These are phyloP conservation scores for Yamadazyma mexicana DNA, from an alignment of 1,139 yeast species.

Conservation along the genomic window DNA sequence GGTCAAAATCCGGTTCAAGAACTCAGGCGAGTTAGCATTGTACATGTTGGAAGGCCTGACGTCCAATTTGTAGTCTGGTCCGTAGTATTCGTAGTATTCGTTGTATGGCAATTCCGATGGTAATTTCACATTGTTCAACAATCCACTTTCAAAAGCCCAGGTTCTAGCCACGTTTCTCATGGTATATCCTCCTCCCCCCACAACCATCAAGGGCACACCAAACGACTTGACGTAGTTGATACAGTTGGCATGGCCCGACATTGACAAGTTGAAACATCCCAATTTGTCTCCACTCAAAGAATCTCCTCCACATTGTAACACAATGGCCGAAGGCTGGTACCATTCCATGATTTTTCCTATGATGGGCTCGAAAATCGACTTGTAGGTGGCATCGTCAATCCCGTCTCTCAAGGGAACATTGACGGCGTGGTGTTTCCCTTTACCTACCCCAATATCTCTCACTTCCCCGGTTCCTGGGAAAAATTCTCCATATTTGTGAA, in stretches of 20 bases:
- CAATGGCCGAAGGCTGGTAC: conserved; percentile 91
- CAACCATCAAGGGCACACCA: conserved; percentile 83
- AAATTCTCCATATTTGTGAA: conserved; percentile 94
- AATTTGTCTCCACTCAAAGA: conserved; percentile 89
- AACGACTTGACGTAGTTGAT: conserved; percentile 82
- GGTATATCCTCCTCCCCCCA: conserved; percentile 98
- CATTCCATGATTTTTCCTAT: conserved; percentile 84
- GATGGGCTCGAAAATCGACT: conserved; percentile 84
- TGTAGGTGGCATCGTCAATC: conserved; percentile 89
- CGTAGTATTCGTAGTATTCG: conserved; percentile 95
- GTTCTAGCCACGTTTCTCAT: conserved; percentile 96
- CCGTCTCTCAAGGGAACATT: conserved; percentile 97
- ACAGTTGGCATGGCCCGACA: conserved; percentile 94
- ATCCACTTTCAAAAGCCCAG: conserved; percentile 94
- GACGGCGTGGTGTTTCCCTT: conserved; percentile 81
- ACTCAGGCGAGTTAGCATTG: conserved; percentile 93
- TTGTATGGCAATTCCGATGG: conserved; percentile 90
- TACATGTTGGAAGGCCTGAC: conserved; percentile 96
- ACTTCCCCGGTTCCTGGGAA: conserved; percentile 96
- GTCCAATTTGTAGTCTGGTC: conserved; percentile 91
- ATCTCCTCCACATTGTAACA: conserved; percentile 97
- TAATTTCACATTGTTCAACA: conserved; percentile 74
- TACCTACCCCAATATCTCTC: conserved; percentile 83
- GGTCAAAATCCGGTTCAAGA: conserved; percentile 78
- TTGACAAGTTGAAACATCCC: conserved; percentile 90